Percentiles rank a stretch among this genome's conserved stretches.
These are phyloP conservation scores for Hippophae tibetana DNA, from an alignment of 306 rosid species.

Conservation along the genomic window DNA sequence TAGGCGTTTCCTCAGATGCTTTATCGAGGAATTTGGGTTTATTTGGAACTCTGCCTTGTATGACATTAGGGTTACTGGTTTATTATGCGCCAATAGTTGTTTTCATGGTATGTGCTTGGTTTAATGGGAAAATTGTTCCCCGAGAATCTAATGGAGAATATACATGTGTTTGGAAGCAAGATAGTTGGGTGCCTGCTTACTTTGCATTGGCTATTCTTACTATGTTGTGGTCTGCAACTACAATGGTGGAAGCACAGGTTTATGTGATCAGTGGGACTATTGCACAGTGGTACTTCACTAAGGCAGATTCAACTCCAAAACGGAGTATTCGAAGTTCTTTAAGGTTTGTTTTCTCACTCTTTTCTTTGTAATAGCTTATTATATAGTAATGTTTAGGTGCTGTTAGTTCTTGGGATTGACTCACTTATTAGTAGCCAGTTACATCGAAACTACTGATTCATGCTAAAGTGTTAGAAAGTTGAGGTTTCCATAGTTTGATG, in stretches of 20 bases:
- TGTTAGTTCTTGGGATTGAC: not conserved
- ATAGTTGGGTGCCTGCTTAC: conserved; percentile 72
- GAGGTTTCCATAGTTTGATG: no score
- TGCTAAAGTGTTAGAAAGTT: no score
- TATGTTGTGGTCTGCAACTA: conserved; percentile 68
- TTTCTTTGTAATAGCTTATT: not conserved
- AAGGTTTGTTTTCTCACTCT: conserved; percentile 40
- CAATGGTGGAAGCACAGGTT: conserved; percentile 61
- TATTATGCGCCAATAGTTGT: conserved; percentile 65
- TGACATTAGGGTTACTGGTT: conserved; percentile 46
- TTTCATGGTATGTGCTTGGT: conserved; percentile 64
- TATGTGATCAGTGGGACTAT: conserved; percentile 71
- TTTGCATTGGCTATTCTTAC: conserved; percentile 68
- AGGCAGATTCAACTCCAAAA: conserved; percentile 34
- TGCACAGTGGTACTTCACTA: conserved; percentile 70
- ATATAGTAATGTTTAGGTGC: conserved; percentile 1
- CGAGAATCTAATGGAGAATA: conserved; percentile 32
- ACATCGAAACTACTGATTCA: not conserved
- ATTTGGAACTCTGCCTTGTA: conserved; percentile 51
- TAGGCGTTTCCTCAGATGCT: conserved; percentile 69
- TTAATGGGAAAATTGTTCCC: conserved; percentile 51
- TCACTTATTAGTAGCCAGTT: not conserved
- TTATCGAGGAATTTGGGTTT: conserved; percentile 55
- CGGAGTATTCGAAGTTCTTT: conserved; percentile 52
- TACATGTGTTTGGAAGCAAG: conserved; percentile 74